Evolutionary conservation across 352 stramenopile species (phyloP), one percentile per base, ranked within the genome.

Genomic region (Phytopythium sindhum): DNA sequence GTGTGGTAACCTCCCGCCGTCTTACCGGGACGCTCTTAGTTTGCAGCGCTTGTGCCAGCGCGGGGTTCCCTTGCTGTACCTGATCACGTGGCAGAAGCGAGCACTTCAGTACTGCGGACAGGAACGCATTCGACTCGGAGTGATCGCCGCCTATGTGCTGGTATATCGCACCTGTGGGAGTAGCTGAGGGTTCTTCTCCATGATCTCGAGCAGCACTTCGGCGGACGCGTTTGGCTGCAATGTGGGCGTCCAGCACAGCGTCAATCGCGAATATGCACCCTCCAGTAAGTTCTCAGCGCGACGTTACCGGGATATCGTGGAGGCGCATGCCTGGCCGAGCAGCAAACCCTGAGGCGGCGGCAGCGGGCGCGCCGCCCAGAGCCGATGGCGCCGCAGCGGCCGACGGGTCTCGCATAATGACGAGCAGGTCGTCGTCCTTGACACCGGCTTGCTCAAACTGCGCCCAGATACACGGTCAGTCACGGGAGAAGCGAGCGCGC

Each of bases 201-300:
- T 88, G 52, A 94, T 94, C 7, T 92, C 84, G 19, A 96, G 75
- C 54, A 94, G 75, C 26, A 88, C 48, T 63, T 96, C 85, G 9
- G 87, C 78, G 11, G 85, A 86, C 15, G 83, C 80, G 65, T 90
- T 78, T 24, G 70, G 57, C 78, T 87, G 26, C n/a, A 57, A 26
- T 8, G 31, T 2, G n/a, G 15, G n/a, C 19, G 26, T 1, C 33
- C 28, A 59, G 2, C 24, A 61, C 8, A 24, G 28, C 45, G 29
- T 54, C 8, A 67, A n/a, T 37, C 15, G 28, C 21, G 55, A 2
- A 47, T 21, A 21, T 23, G 17, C 24, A 42, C 8, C 19, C 31
- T 31, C 12, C 37, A 35, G 23, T 23, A 60, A 29, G 19, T 24
- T 42, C 29, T 23, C 52, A 15, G 31, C 17, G 24, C 23, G 10